A percentile compares a stretch with the other conserved stretches of the same genome.
Conservation (phyloP, 108 stramenopile genomes). For the Conticribra weissflogii region DNA sequence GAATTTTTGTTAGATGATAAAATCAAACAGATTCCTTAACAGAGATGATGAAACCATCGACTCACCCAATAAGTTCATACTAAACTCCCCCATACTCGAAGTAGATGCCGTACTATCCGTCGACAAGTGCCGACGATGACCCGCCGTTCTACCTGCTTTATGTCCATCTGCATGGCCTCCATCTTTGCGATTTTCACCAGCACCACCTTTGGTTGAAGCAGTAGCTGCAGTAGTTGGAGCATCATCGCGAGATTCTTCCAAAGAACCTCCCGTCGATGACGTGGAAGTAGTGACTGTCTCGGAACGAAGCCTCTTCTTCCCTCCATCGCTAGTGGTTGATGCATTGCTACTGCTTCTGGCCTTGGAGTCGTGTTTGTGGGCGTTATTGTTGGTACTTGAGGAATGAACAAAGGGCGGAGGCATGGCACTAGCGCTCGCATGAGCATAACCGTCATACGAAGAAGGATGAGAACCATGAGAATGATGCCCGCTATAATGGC, state of each 20-base stretch:
- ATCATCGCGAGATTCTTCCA: not conserved
- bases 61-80: constrained; percentile 40
- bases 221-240: not conserved
- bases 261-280: not conserved
- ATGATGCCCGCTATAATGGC: not conserved
- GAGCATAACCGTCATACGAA: not conserved
- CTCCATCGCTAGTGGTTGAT: not conserved
- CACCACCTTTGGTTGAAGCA: not conserved
- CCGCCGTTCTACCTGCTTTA: not conserved
- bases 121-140: not conserved
- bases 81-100: constrained; percentile 32
- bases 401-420: too few relatives aligned
- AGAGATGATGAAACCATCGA: not conserved
- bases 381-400: too few relatives aligned
- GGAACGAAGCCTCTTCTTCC: not conserved
- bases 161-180: not conserved
- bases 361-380: not conserved
- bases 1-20: too few relatives aligned
- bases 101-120: constrained; percentile 25
- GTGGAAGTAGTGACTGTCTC: not conserved
- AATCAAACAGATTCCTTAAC: too few relatives aligned
- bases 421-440: too few relatives aligned
- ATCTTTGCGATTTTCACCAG: not conserved
- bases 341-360: not conserved
- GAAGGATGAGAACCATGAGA: not conserved